Evolutionary conservation across 2,329 filamentous ascomycete genomes (phyloP).

Genomic region (Sporothrix euskadiensis): DNA sequence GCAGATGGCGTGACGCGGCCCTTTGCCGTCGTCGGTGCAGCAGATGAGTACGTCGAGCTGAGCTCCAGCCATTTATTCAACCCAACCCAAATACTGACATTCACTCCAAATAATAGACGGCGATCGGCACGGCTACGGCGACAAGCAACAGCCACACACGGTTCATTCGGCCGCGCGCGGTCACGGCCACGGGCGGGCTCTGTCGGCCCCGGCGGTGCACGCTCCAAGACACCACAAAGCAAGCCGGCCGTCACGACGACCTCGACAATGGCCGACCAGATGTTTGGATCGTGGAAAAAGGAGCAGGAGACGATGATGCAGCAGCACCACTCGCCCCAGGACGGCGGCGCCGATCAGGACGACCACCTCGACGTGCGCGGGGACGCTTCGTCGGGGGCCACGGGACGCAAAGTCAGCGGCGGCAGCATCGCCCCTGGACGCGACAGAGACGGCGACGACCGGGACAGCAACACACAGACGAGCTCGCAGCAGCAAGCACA

Average conservation of each 20-base stretch:
- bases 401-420: slow-evolving; percentile 35
- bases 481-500: slow-evolving; percentile 27
- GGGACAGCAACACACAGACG: slow-evolving; percentile 31
- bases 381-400: slow-evolving; percentile 36
- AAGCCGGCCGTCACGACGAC: slow-evolving; percentile 57
- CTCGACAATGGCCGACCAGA: slow-evolving; percentile 61
- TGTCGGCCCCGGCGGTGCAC: slow-evolving; percentile 26
- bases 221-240: slow-evolving; percentile 34
- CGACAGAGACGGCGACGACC: slow-evolving; percentile 28
- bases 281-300: slow-evolving; percentile 61
- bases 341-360: slow-evolving; percentile 30
- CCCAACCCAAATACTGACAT: neutral
- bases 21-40: slow-evolving; percentile 58
- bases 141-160: slow-evolving; percentile 52
- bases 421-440: slow-evolving; percentile 24
- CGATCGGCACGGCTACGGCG: slow-evolving; percentile 49
- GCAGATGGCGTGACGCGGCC: slow-evolving; percentile 66
- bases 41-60: slow-evolving; percentile 30
- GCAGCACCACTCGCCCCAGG: slow-evolving; percentile 21
- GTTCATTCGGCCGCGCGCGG: slow-evolving; percentile 66
- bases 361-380: slow-evolving; percentile 36
- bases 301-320: slow-evolving; percentile 41
- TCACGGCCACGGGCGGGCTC: slow-evolving; percentile 45
- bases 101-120: slow-evolving; percentile 43
- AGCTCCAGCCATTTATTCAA: neutral